Evolutionary conservation across 305 asterid species (phyloP), one percentile per base, ranked within the genome.

Genomic region (Salvia sclarea): DNA sequence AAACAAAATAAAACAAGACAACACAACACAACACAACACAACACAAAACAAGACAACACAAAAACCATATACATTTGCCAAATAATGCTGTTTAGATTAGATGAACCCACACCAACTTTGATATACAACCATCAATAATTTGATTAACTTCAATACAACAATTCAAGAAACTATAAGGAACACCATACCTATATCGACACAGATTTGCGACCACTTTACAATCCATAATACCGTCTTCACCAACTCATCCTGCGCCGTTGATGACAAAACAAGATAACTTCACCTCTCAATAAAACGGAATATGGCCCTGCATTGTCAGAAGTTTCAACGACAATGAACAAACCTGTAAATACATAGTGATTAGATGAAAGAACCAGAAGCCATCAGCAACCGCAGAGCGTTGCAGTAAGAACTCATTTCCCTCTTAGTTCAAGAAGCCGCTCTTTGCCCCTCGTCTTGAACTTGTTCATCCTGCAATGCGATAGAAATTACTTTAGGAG

Each of bases 401-500:
- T n/a, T n/a, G 21, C 24, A 48, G 38, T 18, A 56, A 67, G 66
- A n/a, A 75, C 44, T 54, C 38, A 68, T 45, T 71, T 44, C 49
- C 58, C 65, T 35, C 73, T 45, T 43, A 5, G 58, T 41, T 82
- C 88, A 88, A 55, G 89, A 81, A 70, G 64, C 84, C 20, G 89
- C 88, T 76, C 82, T 73, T 66, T 43, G 14, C 38, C 73, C 83
- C 37, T 66, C 80, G 16, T 56, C 82, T 38, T 53, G 13, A 16
- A 25, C 4, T 40, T 17, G 75, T 55, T 77, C 68, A 58, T 76
- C 75, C 93, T 84, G 96, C 86, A 84, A 80, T 47, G 64, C n/a
- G 33, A 65, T 20, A 47, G 16, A 64, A 28, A 31, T 40, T 50
- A 43, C 20, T n/a, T 10, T 17, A 59, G 64, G 33, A 52, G 22